Evolutionary conservation across 345 rosid species (phyloP).

Genomic region (Eucalyptus decipiens): DNA sequence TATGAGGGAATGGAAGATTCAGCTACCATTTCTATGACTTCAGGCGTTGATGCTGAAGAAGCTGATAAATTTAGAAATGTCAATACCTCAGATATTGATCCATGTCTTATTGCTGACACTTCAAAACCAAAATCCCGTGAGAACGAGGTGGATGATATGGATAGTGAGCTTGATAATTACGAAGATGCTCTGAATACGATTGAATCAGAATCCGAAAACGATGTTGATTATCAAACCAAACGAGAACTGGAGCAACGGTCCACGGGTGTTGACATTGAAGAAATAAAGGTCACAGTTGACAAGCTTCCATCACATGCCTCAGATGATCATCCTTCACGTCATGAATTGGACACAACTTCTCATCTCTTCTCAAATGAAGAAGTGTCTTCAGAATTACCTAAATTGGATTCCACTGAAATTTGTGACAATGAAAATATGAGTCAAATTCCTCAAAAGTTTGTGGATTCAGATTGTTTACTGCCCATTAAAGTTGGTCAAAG

Average conservation of each 20-base stretch:
- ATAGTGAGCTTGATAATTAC: conserved; percentile 68
- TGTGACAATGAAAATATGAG: conserved; percentile 8
- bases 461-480: conserved; percentile 17
- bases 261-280: neutral
- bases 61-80: conserved; percentile 1
- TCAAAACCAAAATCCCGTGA: conserved; percentile 9
- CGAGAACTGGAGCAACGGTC: conserved; percentile 20
- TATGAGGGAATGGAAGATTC: conserved; percentile 15
- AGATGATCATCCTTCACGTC: conserved; percentile 3
- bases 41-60: neutral
- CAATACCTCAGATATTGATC: conserved; percentile 5
- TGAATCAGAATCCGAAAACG: conserved; percentile 66
- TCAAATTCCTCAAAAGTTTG: conserved; percentile 14
- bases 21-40: neutral
- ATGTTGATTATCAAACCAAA: conserved; percentile 37
- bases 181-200: conserved; percentile 83
- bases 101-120: conserved; percentile 5
- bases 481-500: neutral
- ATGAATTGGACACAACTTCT: conserved; percentile 10
- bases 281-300: neutral
- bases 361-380: conserved; percentile 5
- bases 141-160: conserved; percentile 35
- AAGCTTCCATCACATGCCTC: neutral
- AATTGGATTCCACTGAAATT: conserved; percentile 12
- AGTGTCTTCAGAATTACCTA: neutral